These are phyloP conservation scores for Coprinopsis sp. DNA, from an alignment of 768 basidiomycete species.

Conservation along the genomic window DNA sequence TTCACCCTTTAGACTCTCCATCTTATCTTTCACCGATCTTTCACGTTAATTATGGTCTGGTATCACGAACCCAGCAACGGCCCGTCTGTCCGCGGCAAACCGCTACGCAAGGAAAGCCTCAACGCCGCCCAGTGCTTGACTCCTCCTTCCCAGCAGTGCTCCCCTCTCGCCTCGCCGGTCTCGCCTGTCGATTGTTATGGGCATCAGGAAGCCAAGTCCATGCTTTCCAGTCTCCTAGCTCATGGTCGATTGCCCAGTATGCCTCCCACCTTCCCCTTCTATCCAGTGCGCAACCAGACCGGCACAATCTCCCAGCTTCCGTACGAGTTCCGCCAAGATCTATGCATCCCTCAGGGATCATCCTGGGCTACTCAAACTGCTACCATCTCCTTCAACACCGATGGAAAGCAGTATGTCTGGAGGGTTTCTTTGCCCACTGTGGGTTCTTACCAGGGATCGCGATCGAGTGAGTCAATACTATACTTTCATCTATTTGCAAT, in stretches of 20 bases:
- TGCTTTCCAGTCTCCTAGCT: slow-evolving; percentile 22
- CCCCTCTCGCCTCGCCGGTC: neutral
- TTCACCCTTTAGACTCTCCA: neutral
- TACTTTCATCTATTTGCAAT: slow-evolving; percentile 4
- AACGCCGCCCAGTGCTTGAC: neutral
- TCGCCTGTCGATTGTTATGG: neutral
- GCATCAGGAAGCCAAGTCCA: slow-evolving; percentile 3
- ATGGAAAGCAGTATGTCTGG: slow-evolving; percentile 26
- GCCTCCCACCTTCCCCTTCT: slow-evolving; percentile 36
- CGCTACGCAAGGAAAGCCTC: neutral
- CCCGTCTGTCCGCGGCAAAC: neutral
- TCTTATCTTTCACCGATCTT: neutral
- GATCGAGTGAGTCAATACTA: slow-evolving; percentile 18
- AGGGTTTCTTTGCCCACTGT: slow-evolving; percentile 21
- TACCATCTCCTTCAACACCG: slow-evolving; percentile 23
- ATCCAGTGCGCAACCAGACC: slow-evolving; percentile 20
- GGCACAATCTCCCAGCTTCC: slow-evolving; percentile 24
- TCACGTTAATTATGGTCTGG: too few species aligned
- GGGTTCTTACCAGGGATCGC: slow-evolving; percentile 18
- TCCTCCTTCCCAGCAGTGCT: neutral
- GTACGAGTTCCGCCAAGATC: slow-evolving; percentile 32
- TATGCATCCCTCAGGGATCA: slow-evolving; percentile 18
- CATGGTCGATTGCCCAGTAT: slow-evolving; percentile 25
- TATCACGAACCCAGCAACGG: neutral
- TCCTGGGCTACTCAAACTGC: slow-evolving; percentile 17